Percentiles rank a stretch among this genome's conserved stretches.
Conservation (phyloP, 2,329 filamentous ascomycete species). For the Aspergillus oerlinghausenensis region DNA sequence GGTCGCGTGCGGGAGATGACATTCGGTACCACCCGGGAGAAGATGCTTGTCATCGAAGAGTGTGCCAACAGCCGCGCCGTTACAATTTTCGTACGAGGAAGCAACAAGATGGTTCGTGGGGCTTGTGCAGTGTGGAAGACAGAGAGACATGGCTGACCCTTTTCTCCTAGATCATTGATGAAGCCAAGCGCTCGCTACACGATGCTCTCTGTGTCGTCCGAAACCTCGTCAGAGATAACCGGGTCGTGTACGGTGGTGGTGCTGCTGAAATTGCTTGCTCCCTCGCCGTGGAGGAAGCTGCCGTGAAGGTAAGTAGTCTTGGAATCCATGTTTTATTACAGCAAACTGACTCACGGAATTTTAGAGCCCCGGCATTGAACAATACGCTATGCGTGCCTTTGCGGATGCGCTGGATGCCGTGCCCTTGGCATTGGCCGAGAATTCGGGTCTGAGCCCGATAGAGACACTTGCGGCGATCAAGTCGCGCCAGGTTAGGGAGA, state of each 20-base stretch:
- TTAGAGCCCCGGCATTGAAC: constrained; percentile 87
- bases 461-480: constrained; percentile 93
- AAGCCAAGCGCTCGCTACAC: constrained; percentile 94
- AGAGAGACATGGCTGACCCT: constrained; percentile 5
- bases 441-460: constrained; percentile 92
- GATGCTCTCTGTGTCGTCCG: constrained; percentile 96
- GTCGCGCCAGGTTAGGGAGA: constrained; percentile 89
- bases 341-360: constrained; percentile 10
- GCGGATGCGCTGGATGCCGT: constrained; percentile 89
- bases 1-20: constrained; percentile 91
- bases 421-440: constrained; percentile 95
- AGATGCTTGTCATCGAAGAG: constrained; percentile 99
- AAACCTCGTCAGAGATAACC: constrained; percentile 92
- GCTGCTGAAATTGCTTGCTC: constrained; percentile 97
- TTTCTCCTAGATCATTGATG: constrained; percentile 80
- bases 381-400: constrained; percentile 98
- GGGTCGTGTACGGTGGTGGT: constrained; percentile 95
- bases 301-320: constrained; percentile 59
- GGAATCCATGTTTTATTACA: no score
- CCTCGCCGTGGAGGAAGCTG: constrained; percentile 89
- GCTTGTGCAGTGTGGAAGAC: not conserved
- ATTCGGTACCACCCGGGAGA: constrained; percentile 95
- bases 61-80: constrained; percentile 97
- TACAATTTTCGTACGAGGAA: constrained; percentile 91
- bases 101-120: constrained; percentile 91